These are phyloP conservation scores for Cryptococcus maquisensis DNA, from an alignment of 1,284 basidiomycete genomes.

Conservation along the genomic window DNA sequence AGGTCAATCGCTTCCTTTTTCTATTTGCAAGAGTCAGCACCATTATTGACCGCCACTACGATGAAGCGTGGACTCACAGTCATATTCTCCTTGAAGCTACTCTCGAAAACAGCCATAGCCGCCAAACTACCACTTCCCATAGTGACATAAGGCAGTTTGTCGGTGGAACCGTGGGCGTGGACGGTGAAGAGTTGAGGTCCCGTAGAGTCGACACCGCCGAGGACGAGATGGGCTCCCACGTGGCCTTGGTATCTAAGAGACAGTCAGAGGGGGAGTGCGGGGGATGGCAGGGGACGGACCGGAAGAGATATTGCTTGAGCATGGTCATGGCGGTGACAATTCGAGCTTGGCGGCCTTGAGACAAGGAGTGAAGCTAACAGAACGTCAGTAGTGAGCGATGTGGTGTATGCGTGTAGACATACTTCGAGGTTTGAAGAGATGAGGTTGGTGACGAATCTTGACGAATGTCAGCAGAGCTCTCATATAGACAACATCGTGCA, in stretches of 20 bases:
- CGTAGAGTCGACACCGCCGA: conserved; percentile 91
- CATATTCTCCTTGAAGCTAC: conserved; percentile 77
- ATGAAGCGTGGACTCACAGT: conserved; percentile 57
- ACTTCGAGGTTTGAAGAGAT: conserved; percentile 87
- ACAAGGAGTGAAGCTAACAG: conserved; percentile 66
- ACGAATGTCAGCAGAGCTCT: background rate
- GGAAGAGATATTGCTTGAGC: conserved; percentile 83
- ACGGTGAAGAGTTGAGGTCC: conserved; percentile 96
- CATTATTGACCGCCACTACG: background rate
- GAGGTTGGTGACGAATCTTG: conserved; percentile 75
- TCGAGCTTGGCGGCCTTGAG: conserved; percentile 77
- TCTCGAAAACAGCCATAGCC: conserved; percentile 98
- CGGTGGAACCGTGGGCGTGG: conserved; percentile 93
- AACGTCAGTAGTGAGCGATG: conserved; percentile 10
- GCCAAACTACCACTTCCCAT: conserved; percentile 97
- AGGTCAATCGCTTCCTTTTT: conserved; percentile 76
- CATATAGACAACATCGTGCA: too few relatives aligned
- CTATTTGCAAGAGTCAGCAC: conserved; percentile 31
- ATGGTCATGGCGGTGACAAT: conserved; percentile 98
- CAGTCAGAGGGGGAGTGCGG: background rate
- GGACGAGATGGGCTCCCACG: conserved; percentile 89
- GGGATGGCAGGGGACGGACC: conserved; percentile 51
- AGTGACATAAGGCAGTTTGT: conserved; percentile 97
- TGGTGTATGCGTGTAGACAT: conserved; percentile 6
- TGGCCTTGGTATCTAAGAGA: conserved; percentile 78